Evolutionary conservation across 2,329 filamentous ascomycete genomes (phyloP).

Genomic region (Colletotrichum falcatum): DNA sequence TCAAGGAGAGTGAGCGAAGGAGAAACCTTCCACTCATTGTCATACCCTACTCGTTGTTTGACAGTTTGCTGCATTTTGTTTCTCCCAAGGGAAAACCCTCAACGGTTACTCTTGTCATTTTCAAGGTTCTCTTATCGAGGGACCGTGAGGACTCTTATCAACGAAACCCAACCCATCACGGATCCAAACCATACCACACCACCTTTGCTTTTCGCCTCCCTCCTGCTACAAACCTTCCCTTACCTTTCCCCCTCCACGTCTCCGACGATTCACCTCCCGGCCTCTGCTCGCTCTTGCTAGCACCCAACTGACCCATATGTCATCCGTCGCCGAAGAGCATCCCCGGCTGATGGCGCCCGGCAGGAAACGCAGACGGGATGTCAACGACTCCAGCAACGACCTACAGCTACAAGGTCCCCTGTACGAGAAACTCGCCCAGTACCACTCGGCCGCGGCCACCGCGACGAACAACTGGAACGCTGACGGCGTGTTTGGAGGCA

Average conservation of each 20-base stretch:
- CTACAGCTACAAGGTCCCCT: conserved; percentile 33
- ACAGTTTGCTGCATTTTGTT: conserved; percentile 4
- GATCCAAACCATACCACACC: not conserved
- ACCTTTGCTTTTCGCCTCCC: not conserved
- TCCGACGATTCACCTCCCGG: not conserved
- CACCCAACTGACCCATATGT: conserved; percentile 29
- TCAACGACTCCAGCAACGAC: conserved; percentile 34
- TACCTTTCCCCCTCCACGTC: not conserved
- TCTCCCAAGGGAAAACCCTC: not conserved
- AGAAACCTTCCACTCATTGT: conserved; percentile 17
- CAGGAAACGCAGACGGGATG: conserved; percentile 41
- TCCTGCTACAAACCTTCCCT: not conserved
- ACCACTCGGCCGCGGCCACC: conserved; percentile 28
- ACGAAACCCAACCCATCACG: conserved; percentile 3
- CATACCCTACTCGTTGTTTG: conserved; percentile 6
- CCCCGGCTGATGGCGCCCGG: conserved; percentile 34
- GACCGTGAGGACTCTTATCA: conserved; percentile 9
- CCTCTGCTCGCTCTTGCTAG: not conserved
- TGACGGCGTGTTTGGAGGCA: conserved; percentile 39
- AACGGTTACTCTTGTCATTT: conserved; percentile 2
- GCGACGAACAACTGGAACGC: conserved; percentile 33
- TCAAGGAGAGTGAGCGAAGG: conserved; percentile 24
- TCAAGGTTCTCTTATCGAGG: conserved; percentile 2
- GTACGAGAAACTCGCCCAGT: conserved; percentile 42
- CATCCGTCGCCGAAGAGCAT: conserved; percentile 41